Base-by-base conservation (phyloP, 768 basidiomycete genomes). In the Aureoboletus auriporus region DNA sequence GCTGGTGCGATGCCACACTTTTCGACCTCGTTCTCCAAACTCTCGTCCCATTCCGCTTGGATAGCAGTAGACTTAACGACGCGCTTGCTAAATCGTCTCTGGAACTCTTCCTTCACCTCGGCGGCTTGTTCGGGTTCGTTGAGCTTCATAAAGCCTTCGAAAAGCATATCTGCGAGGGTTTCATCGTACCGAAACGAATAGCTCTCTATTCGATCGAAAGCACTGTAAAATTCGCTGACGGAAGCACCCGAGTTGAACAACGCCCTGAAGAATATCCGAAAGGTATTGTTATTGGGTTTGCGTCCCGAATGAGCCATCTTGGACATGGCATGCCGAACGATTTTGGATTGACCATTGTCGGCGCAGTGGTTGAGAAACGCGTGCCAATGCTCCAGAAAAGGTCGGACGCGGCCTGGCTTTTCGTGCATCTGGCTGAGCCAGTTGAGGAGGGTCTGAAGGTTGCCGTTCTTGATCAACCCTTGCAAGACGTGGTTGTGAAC, bases 341-440 rank as follows among this genome's bases (percentile, higher is more conserved):
- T 39, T 28, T 46, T 58, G 39, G 57, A 50, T 44, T 66, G 61
- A 12, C 63, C 68, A 17, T 46, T 50, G 46, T 58, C 55, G 35
- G 54, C 59, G 49, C 72, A 75, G 14, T 61, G 63, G 33, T 75
- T 68, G 31, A 86, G 65, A 52, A 83, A 73, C 9, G 72, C 50
- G 52, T 84, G 77, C 69, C 80, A 81, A 48, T 82, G 80, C 17
- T 75, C 68, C 33, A 75, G 63, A 20, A 75, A 73, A 0, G 82
- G 81, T 5, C 60, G 61, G 38, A 75, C 52, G 31, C 72, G 58
- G 2, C 75, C 76, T 4, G 80, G 71, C 42, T 75, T 75, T 23
- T 65, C 65, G 12, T 76, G 70, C 74, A 86, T 82, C n/a, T 68
- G 68, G 38, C 55, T 57, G 3, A 88, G 65, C 77, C 84, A 83